phyloP scores from a whole-genome alignment of 441 rosid species.

The Erysimum cheiri region DNA sequence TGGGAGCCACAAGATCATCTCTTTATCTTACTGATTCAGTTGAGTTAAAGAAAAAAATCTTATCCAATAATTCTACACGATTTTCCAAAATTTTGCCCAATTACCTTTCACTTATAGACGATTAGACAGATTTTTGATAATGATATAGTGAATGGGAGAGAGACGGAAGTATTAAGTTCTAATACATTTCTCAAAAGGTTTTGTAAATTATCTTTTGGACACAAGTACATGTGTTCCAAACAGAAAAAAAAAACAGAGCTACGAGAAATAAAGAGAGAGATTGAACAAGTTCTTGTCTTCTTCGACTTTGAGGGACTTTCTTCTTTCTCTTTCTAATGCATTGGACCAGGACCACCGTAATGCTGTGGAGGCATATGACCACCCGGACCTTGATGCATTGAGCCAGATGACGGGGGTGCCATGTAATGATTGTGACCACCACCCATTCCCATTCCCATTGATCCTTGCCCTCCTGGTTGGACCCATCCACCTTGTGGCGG shows the following conservation, averaged over 20 bases:
- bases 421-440: slow-evolving; percentile 57
- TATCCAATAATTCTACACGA: slow-evolving; percentile 20
- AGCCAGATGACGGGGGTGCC: slow-evolving; percentile 51
- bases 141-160: slow-evolving; percentile 3
- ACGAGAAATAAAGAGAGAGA: slow-evolving; percentile 7
- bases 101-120: not conserved
- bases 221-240: slow-evolving; percentile 34
- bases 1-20: slow-evolving; percentile 55
- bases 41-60: slow-evolving; percentile 8
- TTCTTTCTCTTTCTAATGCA: slow-evolving; percentile 22
- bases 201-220: slow-evolving; percentile 31
- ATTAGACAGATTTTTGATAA: slow-evolving; percentile 6
- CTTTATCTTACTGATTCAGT: slow-evolving; percentile 18
- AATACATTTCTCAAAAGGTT: slow-evolving; percentile 11
- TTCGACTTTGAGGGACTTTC: not conserved
- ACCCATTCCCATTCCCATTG: slow-evolving; percentile 25
- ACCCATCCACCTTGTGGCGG: slow-evolving; percentile 77
- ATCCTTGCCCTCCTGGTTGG: slow-evolving; percentile 54
- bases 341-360: slow-evolving; percentile 45
- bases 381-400: slow-evolving; percentile 44
- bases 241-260: not conserved
- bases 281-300: slow-evolving; percentile 15
- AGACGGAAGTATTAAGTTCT: not conserved
- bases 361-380: slow-evolving; percentile 42
- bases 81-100: slow-evolving; percentile 15